Percentiles rank a stretch among this genome's conserved stretches.
phyloP scores from a whole-genome alignment of 129 eudicot species.

The Chrysanthemum makinoi region DNA sequence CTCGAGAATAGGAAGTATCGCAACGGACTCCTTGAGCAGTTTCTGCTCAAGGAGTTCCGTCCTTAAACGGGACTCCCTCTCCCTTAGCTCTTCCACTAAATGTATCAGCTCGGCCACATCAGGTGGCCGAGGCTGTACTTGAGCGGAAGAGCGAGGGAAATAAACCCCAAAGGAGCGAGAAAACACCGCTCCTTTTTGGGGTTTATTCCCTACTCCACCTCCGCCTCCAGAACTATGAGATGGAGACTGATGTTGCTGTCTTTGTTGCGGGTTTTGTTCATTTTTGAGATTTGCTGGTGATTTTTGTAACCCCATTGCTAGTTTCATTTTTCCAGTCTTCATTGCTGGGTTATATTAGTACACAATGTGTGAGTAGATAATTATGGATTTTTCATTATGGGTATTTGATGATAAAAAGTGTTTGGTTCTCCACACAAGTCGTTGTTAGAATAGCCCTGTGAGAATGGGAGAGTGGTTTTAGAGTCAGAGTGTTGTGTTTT shows the following conservation, averaged over 20 bases:
- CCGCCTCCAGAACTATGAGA: conserved; percentile 32
- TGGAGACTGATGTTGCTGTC: conserved; percentile 13
- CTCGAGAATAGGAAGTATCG: conserved; percentile 74
- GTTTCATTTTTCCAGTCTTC: conserved; percentile 84
- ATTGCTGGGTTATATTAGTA: conserved; percentile 19
- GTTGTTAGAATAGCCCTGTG: conserved; percentile 31
- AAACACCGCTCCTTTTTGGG: conserved; percentile 50
- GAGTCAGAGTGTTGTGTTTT: not conserved
- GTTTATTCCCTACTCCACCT: conserved; percentile 36
- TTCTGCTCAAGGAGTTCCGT: conserved; percentile 79
- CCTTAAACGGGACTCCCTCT: conserved; percentile 62
- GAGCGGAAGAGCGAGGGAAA: conserved; percentile 89
- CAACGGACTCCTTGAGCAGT: conserved; percentile 57
- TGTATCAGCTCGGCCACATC: conserved; percentile 77
- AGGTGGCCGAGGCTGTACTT: conserved; percentile 95
- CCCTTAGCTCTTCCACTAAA: conserved; percentile 72
- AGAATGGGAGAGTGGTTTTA: conserved; percentile 15
- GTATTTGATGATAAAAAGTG: conserved; percentile 3
- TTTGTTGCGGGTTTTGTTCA: conserved; percentile 22
- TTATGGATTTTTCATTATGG: conserved; percentile 24
- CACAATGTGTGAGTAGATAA: not conserved
- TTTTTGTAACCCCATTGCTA: conserved; percentile 69
- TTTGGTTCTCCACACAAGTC: conserved; percentile 30
- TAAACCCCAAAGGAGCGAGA: conserved; percentile 80
- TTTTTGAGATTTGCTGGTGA: conserved; percentile 38